phyloP scores from a whole-genome alignment of 179 eudicot species.

The Monotropa hypopitys region DNA sequence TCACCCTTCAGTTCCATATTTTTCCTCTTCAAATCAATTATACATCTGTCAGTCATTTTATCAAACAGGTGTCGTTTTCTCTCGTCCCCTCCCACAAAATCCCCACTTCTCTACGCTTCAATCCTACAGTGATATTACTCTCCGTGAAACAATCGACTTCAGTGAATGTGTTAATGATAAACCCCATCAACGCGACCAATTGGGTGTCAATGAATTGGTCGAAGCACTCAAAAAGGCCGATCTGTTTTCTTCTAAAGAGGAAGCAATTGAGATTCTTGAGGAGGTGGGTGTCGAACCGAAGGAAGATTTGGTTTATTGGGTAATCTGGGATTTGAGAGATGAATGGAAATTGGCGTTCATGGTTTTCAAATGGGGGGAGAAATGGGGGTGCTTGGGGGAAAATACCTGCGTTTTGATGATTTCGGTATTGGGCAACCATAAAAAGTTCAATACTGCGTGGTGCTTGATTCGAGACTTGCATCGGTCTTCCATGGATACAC shows the following conservation, averaged over 20 bases:
- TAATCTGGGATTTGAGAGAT: slow-evolving; percentile 46
- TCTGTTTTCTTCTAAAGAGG: slow-evolving; percentile 25
- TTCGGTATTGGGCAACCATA: slow-evolving; percentile 71
- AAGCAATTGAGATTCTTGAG: slow-evolving; percentile 38
- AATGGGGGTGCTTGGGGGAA: slow-evolving; percentile 34
- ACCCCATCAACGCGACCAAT: slow-evolving; percentile 2
- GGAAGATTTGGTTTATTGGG: slow-evolving; percentile 22
- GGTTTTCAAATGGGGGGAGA: slow-evolving; percentile 51
- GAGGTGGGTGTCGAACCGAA: slow-evolving; percentile 23
- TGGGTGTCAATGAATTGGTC: slow-evolving; percentile 25
- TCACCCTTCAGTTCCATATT: not conserved
- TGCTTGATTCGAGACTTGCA: slow-evolving; percentile 52
- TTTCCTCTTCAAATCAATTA: not conserved
- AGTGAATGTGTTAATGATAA: slow-evolving; percentile 1
- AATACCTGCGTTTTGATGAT: slow-evolving; percentile 48
- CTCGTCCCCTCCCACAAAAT: not conserved
- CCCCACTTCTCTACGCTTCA: not conserved
- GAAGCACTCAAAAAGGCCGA: slow-evolving; percentile 25
- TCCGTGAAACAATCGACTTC: slow-evolving; percentile 21
- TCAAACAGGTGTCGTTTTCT: slow-evolving; percentile 14
- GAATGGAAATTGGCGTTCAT: slow-evolving; percentile 47
- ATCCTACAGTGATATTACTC: not conserved
- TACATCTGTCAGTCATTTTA: slow-evolving; percentile 17
- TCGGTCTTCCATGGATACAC: slow-evolving; percentile 31
- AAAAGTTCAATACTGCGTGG: slow-evolving; percentile 68